Evolutionary conservation across 805 yeast genomes (phyloP).

Genomic region (Kluyveromyces nonfermentans): DNA sequence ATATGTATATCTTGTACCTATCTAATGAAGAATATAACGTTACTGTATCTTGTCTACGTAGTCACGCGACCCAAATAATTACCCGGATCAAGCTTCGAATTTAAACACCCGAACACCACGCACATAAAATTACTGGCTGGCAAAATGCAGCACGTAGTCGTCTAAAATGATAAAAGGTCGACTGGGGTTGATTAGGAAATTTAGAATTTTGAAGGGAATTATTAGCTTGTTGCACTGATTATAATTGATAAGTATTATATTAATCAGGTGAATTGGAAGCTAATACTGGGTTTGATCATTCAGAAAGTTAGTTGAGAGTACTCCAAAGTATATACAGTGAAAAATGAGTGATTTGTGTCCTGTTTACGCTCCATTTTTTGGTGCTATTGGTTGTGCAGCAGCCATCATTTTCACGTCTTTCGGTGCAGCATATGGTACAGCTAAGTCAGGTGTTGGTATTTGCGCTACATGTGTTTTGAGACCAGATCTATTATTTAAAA

Average conservation of each 20-base stretch:
- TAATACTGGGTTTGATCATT: neutral
- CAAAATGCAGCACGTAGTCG: neutral
- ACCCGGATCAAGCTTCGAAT: neutral
- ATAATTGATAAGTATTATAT: too few relatives aligned
- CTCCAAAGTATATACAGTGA: neutral
- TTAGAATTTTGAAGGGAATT: neutral
- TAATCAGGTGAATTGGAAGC: neutral
- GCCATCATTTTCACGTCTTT: constrained; percentile 98
- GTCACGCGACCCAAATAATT: too few relatives aligned
- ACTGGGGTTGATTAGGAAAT: neutral
- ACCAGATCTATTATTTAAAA: constrained; percentile 90
- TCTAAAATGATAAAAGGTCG: neutral
- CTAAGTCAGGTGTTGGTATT: constrained; percentile 98
- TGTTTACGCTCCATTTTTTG: constrained; percentile 79
- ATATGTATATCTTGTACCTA: neutral
- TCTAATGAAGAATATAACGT: too few relatives aligned
- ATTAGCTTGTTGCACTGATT: too few relatives aligned
- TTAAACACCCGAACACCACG: neutral
- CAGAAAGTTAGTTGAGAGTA: neutral
- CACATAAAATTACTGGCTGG: neutral
- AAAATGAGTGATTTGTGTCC: constrained; percentile 32
- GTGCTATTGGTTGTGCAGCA: constrained; percentile 98
- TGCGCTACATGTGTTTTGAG: constrained; percentile 96
- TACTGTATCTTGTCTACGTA: too few relatives aligned
- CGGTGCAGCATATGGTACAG: constrained; percentile 99